These are phyloP conservation scores for Neurospora tetrasperma DNA, from an alignment of 495 filamentous ascomycete genomes.

Conservation along the genomic window DNA sequence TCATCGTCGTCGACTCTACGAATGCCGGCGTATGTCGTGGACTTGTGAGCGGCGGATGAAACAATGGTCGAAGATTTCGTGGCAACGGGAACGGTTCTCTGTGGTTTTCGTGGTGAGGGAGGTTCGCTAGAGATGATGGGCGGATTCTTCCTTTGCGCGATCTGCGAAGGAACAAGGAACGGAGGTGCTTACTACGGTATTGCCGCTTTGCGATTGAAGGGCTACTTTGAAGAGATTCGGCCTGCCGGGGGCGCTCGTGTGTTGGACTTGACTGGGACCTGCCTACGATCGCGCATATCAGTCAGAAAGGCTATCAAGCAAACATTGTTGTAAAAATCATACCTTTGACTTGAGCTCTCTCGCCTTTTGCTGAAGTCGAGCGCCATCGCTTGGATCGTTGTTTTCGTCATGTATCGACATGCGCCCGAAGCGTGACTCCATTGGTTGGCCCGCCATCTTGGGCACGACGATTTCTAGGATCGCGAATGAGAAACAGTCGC, in stretches of 20 bases:
- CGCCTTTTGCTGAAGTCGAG: conserved; percentile 43
- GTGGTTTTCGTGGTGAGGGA: conserved; percentile 28
- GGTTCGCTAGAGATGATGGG: conserved; percentile 13
- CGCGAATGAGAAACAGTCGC: not conserved
- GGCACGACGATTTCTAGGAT: not conserved
- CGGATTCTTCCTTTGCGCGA: conserved; percentile 40
- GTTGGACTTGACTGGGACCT: conserved; percentile 36
- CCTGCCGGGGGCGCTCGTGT: conserved; percentile 47
- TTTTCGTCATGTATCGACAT: conserved; percentile 77
- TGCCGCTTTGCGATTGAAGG: conserved; percentile 54
- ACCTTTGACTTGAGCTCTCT: conserved; percentile 46
- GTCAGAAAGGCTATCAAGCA: conserved; percentile 19
- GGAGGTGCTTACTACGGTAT: conserved; percentile 40
- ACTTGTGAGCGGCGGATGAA: not conserved
- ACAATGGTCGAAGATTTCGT: not conserved
- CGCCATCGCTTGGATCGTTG: conserved; percentile 38
- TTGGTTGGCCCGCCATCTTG: conserved; percentile 38
- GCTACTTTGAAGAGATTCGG: conserved; percentile 73
- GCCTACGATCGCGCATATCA: conserved; percentile 34
- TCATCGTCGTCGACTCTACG: not conserved
- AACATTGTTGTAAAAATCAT: not conserved
- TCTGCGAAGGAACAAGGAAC: conserved; percentile 57
- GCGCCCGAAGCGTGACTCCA: conserved; percentile 75
- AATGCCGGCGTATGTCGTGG: not conserved
- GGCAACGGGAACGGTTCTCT: conserved; percentile 10